Conservation (phyloP, 345 rosid species). For the Citrus australasica region DNA sequence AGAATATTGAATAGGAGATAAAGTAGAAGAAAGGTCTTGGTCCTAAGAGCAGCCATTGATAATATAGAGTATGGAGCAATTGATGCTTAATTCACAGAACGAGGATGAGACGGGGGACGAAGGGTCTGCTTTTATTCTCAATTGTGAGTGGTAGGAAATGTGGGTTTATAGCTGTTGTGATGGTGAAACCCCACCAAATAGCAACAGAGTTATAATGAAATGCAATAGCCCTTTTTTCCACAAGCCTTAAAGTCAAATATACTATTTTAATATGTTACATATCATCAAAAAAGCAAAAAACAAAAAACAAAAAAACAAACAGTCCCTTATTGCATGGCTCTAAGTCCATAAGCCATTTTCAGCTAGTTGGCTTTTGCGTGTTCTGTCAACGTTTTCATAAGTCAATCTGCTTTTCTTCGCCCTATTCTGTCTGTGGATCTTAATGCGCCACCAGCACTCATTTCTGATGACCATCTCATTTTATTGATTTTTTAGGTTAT, state of each 20-base stretch:
- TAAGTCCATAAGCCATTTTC: not conserved
- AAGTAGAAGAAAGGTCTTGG: slow-evolving; percentile 39
- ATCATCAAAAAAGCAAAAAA: not conserved
- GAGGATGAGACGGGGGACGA: slow-evolving; percentile 20
- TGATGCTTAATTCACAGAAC: not conserved
- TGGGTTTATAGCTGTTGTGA: slow-evolving; percentile 17
- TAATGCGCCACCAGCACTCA: not conserved
- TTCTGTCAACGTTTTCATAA: not conserved
- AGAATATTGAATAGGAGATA: slow-evolving; percentile 32
- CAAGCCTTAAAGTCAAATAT: slow-evolving; percentile 42
- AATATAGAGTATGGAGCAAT: not conserved
- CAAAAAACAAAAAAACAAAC: not conserved
- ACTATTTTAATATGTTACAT: slow-evolving; percentile 7
- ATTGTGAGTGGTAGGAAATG: slow-evolving; percentile 16
- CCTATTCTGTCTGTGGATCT: not conserved
- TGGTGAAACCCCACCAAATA: slow-evolving; percentile 42
- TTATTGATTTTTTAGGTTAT: not conserved
- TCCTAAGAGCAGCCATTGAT: slow-evolving; percentile 39
- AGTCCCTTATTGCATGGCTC: slow-evolving; percentile 33
- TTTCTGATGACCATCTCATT: not conserved
- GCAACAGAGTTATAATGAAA: slow-evolving; percentile 38
- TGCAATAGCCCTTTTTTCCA: slow-evolving; percentile 28
- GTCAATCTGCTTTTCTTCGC: slow-evolving; percentile 15
- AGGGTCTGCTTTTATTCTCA: slow-evolving; percentile 15
- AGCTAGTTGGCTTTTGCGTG: not conserved